Conservation (phyloP, 1,139 yeast species). For the Nakaseomyces sp. region DNA sequence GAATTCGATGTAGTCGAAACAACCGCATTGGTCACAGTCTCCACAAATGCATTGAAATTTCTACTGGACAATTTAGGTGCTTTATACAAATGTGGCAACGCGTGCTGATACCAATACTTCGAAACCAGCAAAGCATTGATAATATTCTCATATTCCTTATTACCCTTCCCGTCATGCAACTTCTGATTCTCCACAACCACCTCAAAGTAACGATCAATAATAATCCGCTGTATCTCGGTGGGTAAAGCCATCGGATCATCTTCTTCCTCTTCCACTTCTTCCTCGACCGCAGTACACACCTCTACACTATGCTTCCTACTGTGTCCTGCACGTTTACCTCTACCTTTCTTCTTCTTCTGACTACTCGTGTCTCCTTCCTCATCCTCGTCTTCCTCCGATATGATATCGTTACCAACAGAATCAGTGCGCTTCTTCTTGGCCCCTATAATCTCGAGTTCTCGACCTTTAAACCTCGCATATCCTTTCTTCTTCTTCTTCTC, state of each 20-base stretch:
- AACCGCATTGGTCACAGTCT: conserved; percentile 41
- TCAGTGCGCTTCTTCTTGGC: conserved; percentile 1
- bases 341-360: not conserved
- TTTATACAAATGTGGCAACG: conserved; percentile 54
- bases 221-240: not conserved
- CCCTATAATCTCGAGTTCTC: conserved; percentile 3
- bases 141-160: conserved; percentile 31
- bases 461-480: not conserved
- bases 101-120: conserved; percentile 49
- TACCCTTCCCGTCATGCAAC: not conserved
- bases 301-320: not conserved
- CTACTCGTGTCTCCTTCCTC: not conserved
- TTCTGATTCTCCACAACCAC: not conserved
- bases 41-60: conserved; percentile 68
- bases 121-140: conserved; percentile 53
- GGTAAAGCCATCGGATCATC: not conserved
- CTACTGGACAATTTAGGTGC: conserved; percentile 54
- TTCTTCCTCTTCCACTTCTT: not conserved
- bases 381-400: not conserved
- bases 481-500: conserved; percentile 3
- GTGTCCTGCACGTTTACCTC: not conserved
- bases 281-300: not conserved
- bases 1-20: not conserved
- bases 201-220: not conserved
- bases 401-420: conserved; percentile 4